Evolutionary conservation across 164 flowering plant genomes (phyloP).

Genomic region (Echeveria elegans): DNA sequence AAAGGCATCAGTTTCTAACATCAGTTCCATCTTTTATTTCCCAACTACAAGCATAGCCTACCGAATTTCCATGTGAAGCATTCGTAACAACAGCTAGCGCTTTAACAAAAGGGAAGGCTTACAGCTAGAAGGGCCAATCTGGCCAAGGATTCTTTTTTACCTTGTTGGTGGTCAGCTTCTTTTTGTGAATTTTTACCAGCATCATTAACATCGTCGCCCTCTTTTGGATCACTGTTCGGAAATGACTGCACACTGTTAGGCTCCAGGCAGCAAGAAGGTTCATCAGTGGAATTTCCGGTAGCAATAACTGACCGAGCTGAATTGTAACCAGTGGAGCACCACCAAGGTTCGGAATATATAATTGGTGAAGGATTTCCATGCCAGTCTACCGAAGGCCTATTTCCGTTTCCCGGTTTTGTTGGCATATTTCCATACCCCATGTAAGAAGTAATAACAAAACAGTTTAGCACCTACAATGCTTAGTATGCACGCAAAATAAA

Average conservation of each 20-base stretch:
- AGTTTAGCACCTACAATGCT: neutral
- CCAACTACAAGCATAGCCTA: neutral
- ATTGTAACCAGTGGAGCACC: constrained; percentile 47
- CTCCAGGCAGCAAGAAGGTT: constrained; percentile 31
- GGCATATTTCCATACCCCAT: constrained; percentile 41
- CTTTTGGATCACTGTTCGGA: constrained; percentile 33
- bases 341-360: constrained; percentile 67
- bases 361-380: constrained; percentile 24
- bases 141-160: constrained; percentile 16
- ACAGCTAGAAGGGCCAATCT: neutral
- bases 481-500: neutral
- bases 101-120: neutral
- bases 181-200: constrained; percentile 37
- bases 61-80: neutral
- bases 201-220: constrained; percentile 30
- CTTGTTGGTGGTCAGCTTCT: constrained; percentile 29
- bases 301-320: constrained; percentile 18
- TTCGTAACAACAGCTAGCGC: neutral
- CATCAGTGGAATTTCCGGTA: constrained; percentile 33
- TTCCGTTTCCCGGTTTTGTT: constrained; percentile 33
- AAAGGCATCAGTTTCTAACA: neutral
- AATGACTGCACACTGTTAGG: constrained; percentile 39
- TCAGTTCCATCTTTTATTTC: neutral
- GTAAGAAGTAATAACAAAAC: constrained; percentile 5
- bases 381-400: constrained; percentile 22